phyloP scores from a whole-genome alignment of 2,329 filamentous ascomycete genomes.

The Xylariaceae sp. region DNA sequence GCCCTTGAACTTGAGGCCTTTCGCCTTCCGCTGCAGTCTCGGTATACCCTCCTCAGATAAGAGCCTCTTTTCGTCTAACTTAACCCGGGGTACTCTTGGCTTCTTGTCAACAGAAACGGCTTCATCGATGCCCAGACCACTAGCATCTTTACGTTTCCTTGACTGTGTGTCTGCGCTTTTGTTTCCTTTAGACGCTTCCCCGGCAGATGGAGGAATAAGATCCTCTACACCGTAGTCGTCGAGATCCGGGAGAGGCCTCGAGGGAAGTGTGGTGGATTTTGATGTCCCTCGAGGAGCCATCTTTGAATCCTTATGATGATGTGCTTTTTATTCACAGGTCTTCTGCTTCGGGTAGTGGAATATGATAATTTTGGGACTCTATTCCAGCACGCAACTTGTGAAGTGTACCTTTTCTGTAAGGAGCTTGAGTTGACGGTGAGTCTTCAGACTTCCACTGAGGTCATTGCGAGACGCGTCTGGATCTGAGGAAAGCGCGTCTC shows the following conservation, averaged over 20 bases:
- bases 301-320: neutral
- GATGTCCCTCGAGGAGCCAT: constrained; percentile 29
- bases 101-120: constrained; percentile 79
- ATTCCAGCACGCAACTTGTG: neutral
- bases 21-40: constrained; percentile 67
- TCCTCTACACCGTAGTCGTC: constrained; percentile 69
- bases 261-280: constrained; percentile 16
- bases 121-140: constrained; percentile 72
- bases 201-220: constrained; percentile 41
- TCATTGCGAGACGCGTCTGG: neutral
- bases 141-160: constrained; percentile 46
- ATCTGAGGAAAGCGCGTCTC: neutral
- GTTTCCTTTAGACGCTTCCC: constrained; percentile 29
- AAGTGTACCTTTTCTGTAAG: neutral
- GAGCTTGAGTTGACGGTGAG: no score
- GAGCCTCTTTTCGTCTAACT: constrained; percentile 82
- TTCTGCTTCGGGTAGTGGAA: neutral
- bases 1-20: constrained; percentile 74
- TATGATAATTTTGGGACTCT: neutral
- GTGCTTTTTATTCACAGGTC: neutral
- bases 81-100: constrained; percentile 65
- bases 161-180: constrained; percentile 28
- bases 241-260: constrained; percentile 58
- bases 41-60: constrained; percentile 79
- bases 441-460: neutral